Evolutionary conservation across 495 filamentous ascomycete genomes (phyloP), one percentile per base, ranked within the genome.

Genomic region (Sordaria brevicollis): DNA sequence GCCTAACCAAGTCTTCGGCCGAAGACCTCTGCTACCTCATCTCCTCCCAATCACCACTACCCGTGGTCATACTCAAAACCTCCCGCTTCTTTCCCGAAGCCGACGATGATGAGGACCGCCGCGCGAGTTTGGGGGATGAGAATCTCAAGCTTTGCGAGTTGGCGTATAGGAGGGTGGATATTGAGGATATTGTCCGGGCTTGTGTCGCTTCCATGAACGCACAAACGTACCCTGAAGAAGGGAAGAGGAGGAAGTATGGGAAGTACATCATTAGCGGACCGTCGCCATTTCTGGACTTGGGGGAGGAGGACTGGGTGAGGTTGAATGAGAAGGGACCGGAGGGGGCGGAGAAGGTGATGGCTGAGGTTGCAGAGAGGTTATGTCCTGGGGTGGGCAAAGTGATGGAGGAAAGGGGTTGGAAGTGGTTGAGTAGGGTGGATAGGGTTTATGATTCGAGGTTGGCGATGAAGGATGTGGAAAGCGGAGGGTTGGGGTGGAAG

Each of bases 121-220:
- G 67, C 33, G 62, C 4, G 29, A 34, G 21, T 4, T 41, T 69
- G 66, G 70, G 35, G 0, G 77, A 74, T 33, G 76, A 76, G 13
- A 79, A 78, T 19, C 49, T 79, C 19, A 79, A 79, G 74, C 74
- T 79, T 34, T 38, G 74, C 41, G 77, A 79, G 68, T 31, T 79
- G 43, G 74, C 76, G 3, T 78, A 77, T 2, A 67, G 77, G 21
- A 65, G 77, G 39, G 74, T 76, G 21, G 77, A 79, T 36, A 67
- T 79, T 3, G 69, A 66, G 0, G 77, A 79, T 17, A 71, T 78
- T 4, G 77, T 79, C 0, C 35, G 21, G 0, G 77, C 76, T 9
- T 76, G 76, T 17, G 70, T 74, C 2, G 73, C 74, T 1, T 76
- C 74, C 7, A 66, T 57, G 0, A 57, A 1, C 2, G 49, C 49